Percentiles rank a stretch among this genome's conserved stretches.
Evolutionary conservation across 2,329 filamentous ascomycete genomes (phyloP).

Genomic region (Aspergillus candidus): DNA sequence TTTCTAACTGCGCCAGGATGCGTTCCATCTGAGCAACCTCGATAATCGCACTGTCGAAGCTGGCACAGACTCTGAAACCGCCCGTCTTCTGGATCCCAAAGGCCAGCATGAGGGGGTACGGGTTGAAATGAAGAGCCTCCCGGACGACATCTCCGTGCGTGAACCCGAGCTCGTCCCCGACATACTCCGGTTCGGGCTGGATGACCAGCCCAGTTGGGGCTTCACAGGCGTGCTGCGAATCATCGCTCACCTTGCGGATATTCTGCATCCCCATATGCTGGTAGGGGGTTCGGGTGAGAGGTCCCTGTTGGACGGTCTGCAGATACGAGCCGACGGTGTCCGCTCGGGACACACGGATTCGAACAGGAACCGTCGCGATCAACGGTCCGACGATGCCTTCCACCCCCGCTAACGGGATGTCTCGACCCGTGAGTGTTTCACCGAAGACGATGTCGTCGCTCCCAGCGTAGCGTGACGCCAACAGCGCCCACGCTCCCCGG

Average conservation of each 20-base stretch:
- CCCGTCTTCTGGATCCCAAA: slow-evolving; percentile 37
- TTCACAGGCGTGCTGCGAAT: slow-evolving; percentile 34
- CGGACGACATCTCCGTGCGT: slow-evolving; percentile 29
- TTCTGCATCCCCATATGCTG: slow-evolving; percentile 48
- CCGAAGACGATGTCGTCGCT: slow-evolving; percentile 45
- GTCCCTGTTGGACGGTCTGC: slow-evolving; percentile 26
- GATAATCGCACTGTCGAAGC: slow-evolving; percentile 38
- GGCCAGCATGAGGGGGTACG: slow-evolving; percentile 47
- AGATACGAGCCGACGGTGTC: slow-evolving; percentile 25
- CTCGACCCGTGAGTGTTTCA: slow-evolving; percentile 46
- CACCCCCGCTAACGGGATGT: slow-evolving; percentile 40
- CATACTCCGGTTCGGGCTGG: slow-evolving; percentile 35
- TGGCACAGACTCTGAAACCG: slow-evolving; percentile 41
- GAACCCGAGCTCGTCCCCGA: slow-evolving; percentile 34
- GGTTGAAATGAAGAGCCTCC: slow-evolving; percentile 40
- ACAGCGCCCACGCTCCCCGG: slow-evolving; percentile 45
- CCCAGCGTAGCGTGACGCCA: slow-evolving; percentile 41
- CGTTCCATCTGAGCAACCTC: slow-evolving; percentile 32
- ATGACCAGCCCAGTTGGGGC: slow-evolving; percentile 34
- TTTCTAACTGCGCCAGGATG: slow-evolving; percentile 33
- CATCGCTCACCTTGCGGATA: slow-evolving; percentile 39
- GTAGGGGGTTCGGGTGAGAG: slow-evolving; percentile 37
- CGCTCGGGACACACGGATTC: slow-evolving; percentile 31
- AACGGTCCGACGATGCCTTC: slow-evolving; percentile 46
- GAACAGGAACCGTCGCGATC: slow-evolving; percentile 46